Base-by-base conservation (phyloP, 352 stramenopile species). In the Phytopythium ostracodes region DNA sequence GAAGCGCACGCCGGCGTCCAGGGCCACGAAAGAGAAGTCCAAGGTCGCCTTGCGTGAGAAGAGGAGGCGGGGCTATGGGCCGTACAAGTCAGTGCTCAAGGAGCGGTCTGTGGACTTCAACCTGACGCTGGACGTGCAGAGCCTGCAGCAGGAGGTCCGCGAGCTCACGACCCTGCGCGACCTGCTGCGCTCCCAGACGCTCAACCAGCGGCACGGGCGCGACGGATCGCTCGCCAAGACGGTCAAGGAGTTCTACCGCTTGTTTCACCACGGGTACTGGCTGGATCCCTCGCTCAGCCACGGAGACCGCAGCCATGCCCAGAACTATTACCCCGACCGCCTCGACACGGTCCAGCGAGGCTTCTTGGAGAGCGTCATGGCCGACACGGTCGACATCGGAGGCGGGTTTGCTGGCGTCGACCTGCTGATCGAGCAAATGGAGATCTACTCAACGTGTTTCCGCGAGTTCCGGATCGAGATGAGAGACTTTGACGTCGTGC, bases 101-200 rank as follows among this genome's bases (percentile, higher is more conserved):
- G 68, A 81, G 57, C 65, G 73, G 8, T 72, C 70, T 9, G 60
- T 77, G n/a, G 71, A 70, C 40, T 79, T 82, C 59, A 82, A 79
- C 50, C 63, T 82, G 18, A 79, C 62, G 54, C 71, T 82, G 18
- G 71, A 82, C 64, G 68, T 82, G 52, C 67, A 82, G 56, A 57
- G 57, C 22, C 61, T 82, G 17, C 56, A 60, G 50, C 71, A 82
- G 29, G 63, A 79, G 52, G 67, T 80, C 47, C 68, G 64, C 47
- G 61, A 77, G 22, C 29, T 71, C 4, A 54, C 36, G 42, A 66
- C 56, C 46, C 56, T 66, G 29, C 60, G 65, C 14, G 67, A 75
- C 10, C 66, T 83, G 36, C 66, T 80, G 2, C 53, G 35, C 5
- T 43, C 72, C 22, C 70, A 67, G 55, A 56, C 33, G 20, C 36